Base-by-base conservation (phyloP, 1,139 yeast genomes). In the Scheffersomyces titani region DNA sequence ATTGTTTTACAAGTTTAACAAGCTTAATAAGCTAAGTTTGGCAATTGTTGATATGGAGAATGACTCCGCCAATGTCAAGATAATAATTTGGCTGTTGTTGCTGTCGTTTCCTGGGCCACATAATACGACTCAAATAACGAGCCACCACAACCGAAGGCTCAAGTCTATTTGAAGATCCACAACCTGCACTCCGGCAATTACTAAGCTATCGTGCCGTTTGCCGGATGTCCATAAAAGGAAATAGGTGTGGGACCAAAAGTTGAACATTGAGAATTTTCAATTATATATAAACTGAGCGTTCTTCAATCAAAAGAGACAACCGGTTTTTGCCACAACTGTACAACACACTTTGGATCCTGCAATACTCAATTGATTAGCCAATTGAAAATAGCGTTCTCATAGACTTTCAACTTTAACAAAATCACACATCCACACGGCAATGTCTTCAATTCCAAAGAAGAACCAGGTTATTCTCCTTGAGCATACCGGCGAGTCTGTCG, bases 401-500 rank as follows among this genome's bases (percentile, higher is more conserved):
- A 30, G 16, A 16, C 40, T 30, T 30, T 16, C 16, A 30, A 9
- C 40, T 30, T 30, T 3, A 30, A 30, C 16, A 6, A 30, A 7
- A 6, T 30, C 40, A 13, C 13, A 5, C 40, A 11, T 30, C 16
- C 40, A 30, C 13, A 30, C 40, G 7, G 16, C 16, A 6, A 46
- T 46, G 49, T n/a, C 49, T 22, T 55, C 77, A 19, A 71, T 85
- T 61, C 92, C 94, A 55, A 61, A 68, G 21, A 81, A 83, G 16
- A 92, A 87, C 61, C 83, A 86, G 60, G 94, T 81, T 2, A 71
- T 86, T 50, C 72, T 83, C 44, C 75, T 88, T 67, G 82, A 83
- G 55, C 84, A 80, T 57, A 76, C 65, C 47, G 88, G 93, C 51
- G 88, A 73, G 0, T 65, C 67, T 24, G 67, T 66, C 50, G 80